Evolutionary conservation across 495 filamentous ascomycete species (phyloP).

Genomic region (Zalerion maritima): DNA sequence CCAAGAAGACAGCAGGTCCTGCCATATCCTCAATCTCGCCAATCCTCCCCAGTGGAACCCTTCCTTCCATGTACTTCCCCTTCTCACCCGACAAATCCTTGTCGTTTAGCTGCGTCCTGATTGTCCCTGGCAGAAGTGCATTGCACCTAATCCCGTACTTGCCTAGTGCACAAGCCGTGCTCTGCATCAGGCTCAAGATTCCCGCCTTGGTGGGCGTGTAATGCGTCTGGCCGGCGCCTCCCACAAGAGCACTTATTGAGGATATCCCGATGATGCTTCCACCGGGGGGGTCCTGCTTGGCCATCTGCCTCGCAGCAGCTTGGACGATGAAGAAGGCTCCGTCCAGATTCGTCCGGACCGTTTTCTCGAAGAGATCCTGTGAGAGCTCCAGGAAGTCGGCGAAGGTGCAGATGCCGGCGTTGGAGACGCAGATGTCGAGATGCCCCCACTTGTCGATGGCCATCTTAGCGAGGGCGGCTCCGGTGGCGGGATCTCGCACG

Average conservation of each 20-base stretch:
- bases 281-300: conserved; percentile 42
- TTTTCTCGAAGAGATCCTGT: conserved; percentile 45
- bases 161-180: conserved; percentile 62
- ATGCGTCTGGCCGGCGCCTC: conserved; percentile 65
- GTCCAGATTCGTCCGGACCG: conserved; percentile 64
- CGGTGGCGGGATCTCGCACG: conserved; percentile 50
- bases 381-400: conserved; percentile 63
- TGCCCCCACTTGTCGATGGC: conserved; percentile 40
- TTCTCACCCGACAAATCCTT: conserved; percentile 63
- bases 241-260: conserved; percentile 74
- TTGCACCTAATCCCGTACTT: conserved; percentile 69
- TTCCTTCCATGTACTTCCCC: conserved; percentile 66
- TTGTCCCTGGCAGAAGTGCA: conserved; percentile 72
- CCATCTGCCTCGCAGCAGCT: conserved; percentile 73
- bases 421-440: conserved; percentile 72
- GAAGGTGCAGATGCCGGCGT: conserved; percentile 78
- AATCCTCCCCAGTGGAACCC: conserved; percentile 67
- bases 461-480: conserved; percentile 37
- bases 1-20: conserved; percentile 78
- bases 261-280: conserved; percentile 74
- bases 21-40: conserved; percentile 56
- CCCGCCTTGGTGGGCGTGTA: conserved; percentile 91
- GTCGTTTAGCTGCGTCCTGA: conserved; percentile 77
- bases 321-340: conserved; percentile 78
- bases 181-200: conserved; percentile 72